Evolutionary conservation across 108 stramenopile species (phyloP), one percentile per base, ranked within the genome.

Genomic region (Cyclotella baltica): DNA sequence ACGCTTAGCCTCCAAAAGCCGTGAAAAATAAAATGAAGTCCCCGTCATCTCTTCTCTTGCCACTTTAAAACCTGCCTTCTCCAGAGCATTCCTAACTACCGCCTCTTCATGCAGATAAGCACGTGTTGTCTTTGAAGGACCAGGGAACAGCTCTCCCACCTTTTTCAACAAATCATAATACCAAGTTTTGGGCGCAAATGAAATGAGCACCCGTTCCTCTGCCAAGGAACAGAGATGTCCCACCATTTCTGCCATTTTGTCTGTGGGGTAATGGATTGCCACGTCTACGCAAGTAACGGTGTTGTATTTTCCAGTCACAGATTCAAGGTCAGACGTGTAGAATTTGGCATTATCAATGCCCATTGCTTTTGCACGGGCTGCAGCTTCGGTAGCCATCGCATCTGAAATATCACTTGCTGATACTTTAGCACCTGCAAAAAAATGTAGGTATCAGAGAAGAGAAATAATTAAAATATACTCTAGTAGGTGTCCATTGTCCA

Each of bases 281-380:
- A 98, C 98, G 81, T 98, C 98, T 18, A 98, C 96, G 72, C 98
- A 98, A 11, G 96, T 95, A 13, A 98, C 98, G 46, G 97, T 98
- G 72, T 97, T 86, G 67, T 97, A 98, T 47, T 83, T 87, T 37
- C 98, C 98, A 9, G 66, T 85, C 2, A 98, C 92, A 25, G 89
- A 89, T 83, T 98, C 98, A 80, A 98, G 89, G 84, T 98, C 98
- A 25, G 93, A 91, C 0, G 96, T 96, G 70, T 93, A 93, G 75
- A 98, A 98, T 52, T 91, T 77, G 48, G 96, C 95, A 74, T 91
- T 88, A 30, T 35, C 57, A 27, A 95, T 86, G 1, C 92, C 90
- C 68, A 92, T 22, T 50, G 87, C 87, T 67, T 92, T 80, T 37
- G 98, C 96, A 37, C 98, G 90, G 34, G 84, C 76, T n/a, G 85